phyloP scores from a whole-genome alignment of 2,329 filamentous ascomycete genomes.

The Neoarthrinium moseri region DNA sequence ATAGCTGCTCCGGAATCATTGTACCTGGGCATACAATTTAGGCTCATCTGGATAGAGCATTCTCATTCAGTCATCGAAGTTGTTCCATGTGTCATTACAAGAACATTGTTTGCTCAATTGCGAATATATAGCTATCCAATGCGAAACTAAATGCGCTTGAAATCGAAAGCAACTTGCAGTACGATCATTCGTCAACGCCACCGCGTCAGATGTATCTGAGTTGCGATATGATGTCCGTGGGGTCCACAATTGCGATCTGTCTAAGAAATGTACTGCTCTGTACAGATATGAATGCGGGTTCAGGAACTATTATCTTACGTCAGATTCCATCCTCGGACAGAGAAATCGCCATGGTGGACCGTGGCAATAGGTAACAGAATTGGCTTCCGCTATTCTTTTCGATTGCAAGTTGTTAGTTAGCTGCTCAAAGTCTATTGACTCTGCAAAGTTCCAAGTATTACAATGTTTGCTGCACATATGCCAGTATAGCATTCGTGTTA shows the following conservation, averaged over 20 bases:
- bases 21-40: constrained; percentile 2
- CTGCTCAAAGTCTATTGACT: not conserved
- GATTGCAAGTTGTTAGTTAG: not conserved
- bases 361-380: constrained; percentile 1
- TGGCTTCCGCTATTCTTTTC: not conserved
- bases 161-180: constrained; percentile 1
- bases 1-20: constrained; percentile 2
- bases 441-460: not conserved
- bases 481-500: not conserved
- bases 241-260: not conserved
- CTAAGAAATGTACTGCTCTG: not conserved
- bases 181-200: constrained; percentile 1
- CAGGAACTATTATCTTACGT: constrained; percentile 1
- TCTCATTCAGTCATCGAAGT: constrained; percentile 1
- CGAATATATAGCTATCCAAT: constrained; percentile 1
- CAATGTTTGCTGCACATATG: constrained; percentile 4
- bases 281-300: constrained; percentile 1
- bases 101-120: constrained; percentile 2
- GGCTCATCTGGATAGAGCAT: constrained; percentile 1
- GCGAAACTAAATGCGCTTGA: constrained; percentile 1
- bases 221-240: not conserved
- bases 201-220: constrained; percentile 1
- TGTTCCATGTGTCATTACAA: constrained; percentile 3
- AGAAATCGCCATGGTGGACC: not conserved
- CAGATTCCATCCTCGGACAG: not conserved